Base-by-base conservation (phyloP, 371 early-diverging fungal species). In the Mucor irregularis region DNA sequence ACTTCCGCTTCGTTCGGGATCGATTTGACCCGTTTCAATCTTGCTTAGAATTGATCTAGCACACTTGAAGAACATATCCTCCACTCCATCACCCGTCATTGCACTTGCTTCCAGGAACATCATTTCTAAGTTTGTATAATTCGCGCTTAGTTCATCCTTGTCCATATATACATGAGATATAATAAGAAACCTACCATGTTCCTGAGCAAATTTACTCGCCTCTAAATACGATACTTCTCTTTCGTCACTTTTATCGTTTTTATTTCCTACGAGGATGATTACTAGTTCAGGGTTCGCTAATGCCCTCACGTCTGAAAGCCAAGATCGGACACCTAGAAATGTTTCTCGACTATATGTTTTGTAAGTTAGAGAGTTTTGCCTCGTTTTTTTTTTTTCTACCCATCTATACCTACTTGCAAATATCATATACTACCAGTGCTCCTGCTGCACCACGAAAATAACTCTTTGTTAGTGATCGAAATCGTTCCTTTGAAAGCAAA, bases 381-480 rank as follows among this genome's bases (percentile, higher is more conserved):
- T 11, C 2, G 6, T 16, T 25, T 53, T 38, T n/a, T n/a, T n/a
- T n/a, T n/a, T n/a, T n/a, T n/a, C n/a, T n/a, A n/a, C n/a, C n/a
- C n/a, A 29, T 31, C 22, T 21, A 37, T 28, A 66, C 73, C 65
- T 79, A 85, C 86, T 82, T 85, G 73, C 83, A 78, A 42, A 86
- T 77, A 57, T 86, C 86, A 58, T 82, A 86, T 14, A 86, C 84
- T 13, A 86, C 64, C n/a, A 86, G 61, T 13, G 86, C 85, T n/a
- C 86, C 85, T 5, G 86, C 86, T 50, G 84, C 85, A 29, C 86
- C 86, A 62, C 86, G 80, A 62, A 84, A 86, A 55, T 86, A 86
- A 49, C 83, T 83, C 53, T 80, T 72, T n/a, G 92, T 91, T 21
- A 93, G 82, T n/a, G 91, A 85, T 62, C 89, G 76, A 69, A 93